Evolutionary conservation across 2,329 filamentous ascomycete species (phyloP).

Genomic region (Fusarium sororula): DNA sequence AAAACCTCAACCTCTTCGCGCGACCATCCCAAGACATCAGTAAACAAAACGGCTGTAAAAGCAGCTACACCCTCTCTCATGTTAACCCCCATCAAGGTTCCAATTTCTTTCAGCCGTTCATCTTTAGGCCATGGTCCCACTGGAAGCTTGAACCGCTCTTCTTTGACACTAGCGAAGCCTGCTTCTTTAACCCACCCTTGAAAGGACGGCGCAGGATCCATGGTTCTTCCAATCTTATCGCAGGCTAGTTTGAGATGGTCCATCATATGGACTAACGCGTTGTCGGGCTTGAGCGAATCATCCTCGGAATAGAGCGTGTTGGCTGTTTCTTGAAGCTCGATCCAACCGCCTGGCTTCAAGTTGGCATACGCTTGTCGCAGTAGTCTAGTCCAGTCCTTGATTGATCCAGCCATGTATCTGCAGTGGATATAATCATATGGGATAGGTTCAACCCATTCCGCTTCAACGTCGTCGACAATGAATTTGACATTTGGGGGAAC

Average conservation of each 20-base stretch:
- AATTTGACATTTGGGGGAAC: constrained; percentile 68
- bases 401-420: constrained; percentile 47
- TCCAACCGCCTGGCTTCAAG: constrained; percentile 57
- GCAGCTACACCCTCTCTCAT: constrained; percentile 50
- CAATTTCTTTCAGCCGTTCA: constrained; percentile 30
- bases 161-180: constrained; percentile 50
- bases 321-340: constrained; percentile 56
- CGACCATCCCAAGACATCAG: constrained; percentile 51
- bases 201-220: constrained; percentile 44
- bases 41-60: constrained; percentile 50
- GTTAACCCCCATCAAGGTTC: constrained; percentile 51
- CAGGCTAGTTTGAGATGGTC: constrained; percentile 37
- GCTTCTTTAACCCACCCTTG: constrained; percentile 43
- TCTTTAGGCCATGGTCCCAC: constrained; percentile 52
- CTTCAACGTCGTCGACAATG: constrained; percentile 67
- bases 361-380: constrained; percentile 44
- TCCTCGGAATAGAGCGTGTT: constrained; percentile 51
- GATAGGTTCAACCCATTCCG: constrained; percentile 56
- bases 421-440: constrained; percentile 49
- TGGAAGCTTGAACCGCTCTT: constrained; percentile 47
- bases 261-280: constrained; percentile 47
- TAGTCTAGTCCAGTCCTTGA: constrained; percentile 45
- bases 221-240: constrained; percentile 42
- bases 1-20: constrained; percentile 56
- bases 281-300: constrained; percentile 47